phyloP scores from a whole-genome alignment of 2,329 filamentous ascomycete species.

The Botryotinia calthae region DNA sequence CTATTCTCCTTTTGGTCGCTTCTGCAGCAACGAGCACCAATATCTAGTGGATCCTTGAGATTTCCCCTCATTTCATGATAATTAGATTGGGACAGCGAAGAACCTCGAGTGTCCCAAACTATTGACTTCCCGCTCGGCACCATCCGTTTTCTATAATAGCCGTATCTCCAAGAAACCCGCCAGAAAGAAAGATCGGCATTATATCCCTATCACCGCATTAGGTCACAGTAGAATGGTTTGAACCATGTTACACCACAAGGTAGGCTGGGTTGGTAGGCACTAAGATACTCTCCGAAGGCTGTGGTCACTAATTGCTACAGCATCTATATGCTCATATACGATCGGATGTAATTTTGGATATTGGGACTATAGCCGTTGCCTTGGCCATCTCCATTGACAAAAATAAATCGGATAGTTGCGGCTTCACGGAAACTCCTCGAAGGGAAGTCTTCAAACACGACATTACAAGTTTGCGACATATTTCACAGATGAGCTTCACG shows the following conservation, averaged over 20 bases:
- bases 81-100: conserved; percentile 17
- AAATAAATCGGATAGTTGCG: not conserved
- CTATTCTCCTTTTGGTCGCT: conserved; percentile 22
- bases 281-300: not conserved
- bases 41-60: conserved; percentile 9
- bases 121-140: conserved; percentile 16
- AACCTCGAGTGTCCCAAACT: conserved; percentile 18
- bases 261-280: not conserved
- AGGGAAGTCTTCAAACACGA: not conserved
- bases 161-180: conserved; percentile 13
- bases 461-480: not conserved
- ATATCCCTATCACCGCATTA: conserved; percentile 14
- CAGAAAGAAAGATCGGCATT: conserved; percentile 15
- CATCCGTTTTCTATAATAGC: conserved; percentile 13
- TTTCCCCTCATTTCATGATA: conserved; percentile 26
- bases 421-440: not conserved
- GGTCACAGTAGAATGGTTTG: conserved; percentile 6
- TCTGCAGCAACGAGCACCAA: conserved; percentile 22
- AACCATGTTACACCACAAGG: conserved; percentile 8
- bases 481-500: not conserved
- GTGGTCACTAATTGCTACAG: not conserved
- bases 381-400: not conserved
- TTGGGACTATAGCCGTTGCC: not conserved
- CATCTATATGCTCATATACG: not conserved
- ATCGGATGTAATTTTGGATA: not conserved